Base-by-base conservation (phyloP, 352 stramenopile genomes). In the Blastocystis sp. region DNA sequence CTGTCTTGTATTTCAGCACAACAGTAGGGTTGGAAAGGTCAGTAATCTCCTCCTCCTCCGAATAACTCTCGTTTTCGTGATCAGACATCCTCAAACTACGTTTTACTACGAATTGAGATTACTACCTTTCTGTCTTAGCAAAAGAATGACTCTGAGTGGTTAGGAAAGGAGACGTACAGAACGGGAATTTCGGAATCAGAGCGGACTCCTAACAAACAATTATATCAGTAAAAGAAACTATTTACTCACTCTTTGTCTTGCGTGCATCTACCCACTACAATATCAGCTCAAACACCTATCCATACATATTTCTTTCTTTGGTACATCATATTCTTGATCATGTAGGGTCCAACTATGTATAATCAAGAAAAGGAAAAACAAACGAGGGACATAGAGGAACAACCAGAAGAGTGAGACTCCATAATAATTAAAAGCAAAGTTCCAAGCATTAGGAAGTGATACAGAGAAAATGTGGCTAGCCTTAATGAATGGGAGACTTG, bases 1-100 rank as follows among this genome's bases (percentile, higher is more conserved):
- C 97, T 82, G 98, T 93, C 89, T 97, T 95, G 93, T 99, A 99
- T 93, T 98, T 98, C 90, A 94, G 95, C 48, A 96, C 93, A 1
- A 98, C 95, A 90, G 98, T 93, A 91, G 93, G 95, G 92, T 94
- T 95, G 90, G 92, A 94, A 90, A 93, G 94, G 92, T 96, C 93
- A 88, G 95, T 93, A 15, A 95, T 87, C 62, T 92, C 91, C 90
- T 94, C 92, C n/a, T 91, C 84, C 78, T 93, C 91, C 78, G 92
- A 80, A 75, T 91, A 91, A 77, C 90, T 90, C 89, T 94, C 89
- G 89, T 94, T 91, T 75, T 94, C 92, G 78, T 95, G 93, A 69
- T 93, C 91, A 33, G 70, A 64, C 70, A 81, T 81, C n/a, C 15
- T 33, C 62, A 56, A 42, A 57, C 24, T 78, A 42, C 57, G 57